Evolutionary conservation across 192 early-diverging fungal genomes (phyloP), one percentile per base, ranked within the genome.

Genomic region (Lunasporangiospora selenospora): DNA sequence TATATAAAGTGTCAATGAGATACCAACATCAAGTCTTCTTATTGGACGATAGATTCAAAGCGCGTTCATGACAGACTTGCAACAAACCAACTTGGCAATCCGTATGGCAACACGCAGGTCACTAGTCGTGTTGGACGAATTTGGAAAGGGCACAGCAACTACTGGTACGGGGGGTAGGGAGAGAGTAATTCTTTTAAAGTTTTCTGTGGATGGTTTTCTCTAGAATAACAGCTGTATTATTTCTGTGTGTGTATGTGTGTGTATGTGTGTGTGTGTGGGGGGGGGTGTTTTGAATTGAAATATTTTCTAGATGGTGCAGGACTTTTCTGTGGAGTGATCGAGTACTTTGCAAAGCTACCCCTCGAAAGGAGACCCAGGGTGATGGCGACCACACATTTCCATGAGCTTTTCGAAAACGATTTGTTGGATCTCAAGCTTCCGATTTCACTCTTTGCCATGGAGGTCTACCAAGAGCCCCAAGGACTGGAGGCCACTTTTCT

Each of bases 381-480:
- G 0, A 23, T 96, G 27, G 88, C 89, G 0, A 88, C 88, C 7
- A 98, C 96, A 0, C 96, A 98, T 66, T 98, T 95, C 60, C 93
- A 96, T 67, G 89, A 84, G 46, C 50, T 88, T 15, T 77, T 87
- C 37, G 60, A 75, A 24, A 75, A 80, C 45, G 43, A 78, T 12
- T 49, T 89, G 15, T 55, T 89, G 5, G 54, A 76, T n/a, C 23
- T 57, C 33, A 56, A 18, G 1, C 69, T 77, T 4, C 65, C 79
- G 21, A 75, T 85, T 33, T 43, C 64, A 3, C 43, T 80, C 11
- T 81, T 50, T 55, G 85, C 80, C 2, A 92, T 90, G 86, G 83
- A 88, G 32, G 82, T 89, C 21, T 62, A 80, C 11, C 77, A 76
- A 39, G 75, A 70, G 21, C 53, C 56, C 2, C 23, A 66, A 18